These are phyloP conservation scores for Phialophora tarda DNA, from an alignment of 2,329 filamentous ascomycete species.

Conservation along the genomic window DNA sequence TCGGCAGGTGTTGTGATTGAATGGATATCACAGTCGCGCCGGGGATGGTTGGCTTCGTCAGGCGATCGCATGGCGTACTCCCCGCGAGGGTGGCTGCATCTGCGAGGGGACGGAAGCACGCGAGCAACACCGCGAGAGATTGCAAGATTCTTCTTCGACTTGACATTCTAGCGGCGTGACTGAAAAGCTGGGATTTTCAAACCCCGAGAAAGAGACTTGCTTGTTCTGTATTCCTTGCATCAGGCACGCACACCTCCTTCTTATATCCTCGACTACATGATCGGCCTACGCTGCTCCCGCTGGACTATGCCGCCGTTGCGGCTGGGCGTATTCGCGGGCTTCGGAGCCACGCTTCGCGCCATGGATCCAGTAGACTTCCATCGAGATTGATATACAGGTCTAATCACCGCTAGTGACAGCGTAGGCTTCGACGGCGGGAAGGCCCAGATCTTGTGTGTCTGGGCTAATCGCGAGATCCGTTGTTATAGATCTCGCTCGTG, in stretches of 20 bases:
- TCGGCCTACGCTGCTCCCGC: background rate
- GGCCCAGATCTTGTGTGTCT: background rate
- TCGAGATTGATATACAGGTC: background rate
- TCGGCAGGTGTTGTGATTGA: slow-evolving; percentile 10
- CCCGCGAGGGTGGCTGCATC: background rate
- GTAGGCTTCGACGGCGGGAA: background rate
- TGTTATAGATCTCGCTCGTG: slow-evolving; percentile 5
- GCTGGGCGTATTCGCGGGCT: background rate
- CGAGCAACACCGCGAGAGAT: background rate
- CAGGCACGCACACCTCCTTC: background rate
- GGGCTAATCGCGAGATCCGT: background rate
- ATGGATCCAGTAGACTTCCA: background rate
- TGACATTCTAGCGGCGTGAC: background rate
- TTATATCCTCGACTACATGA: background rate
- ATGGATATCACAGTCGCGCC: slow-evolving; percentile 12
- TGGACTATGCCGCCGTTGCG: background rate
- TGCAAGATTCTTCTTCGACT: slow-evolving; percentile 11
- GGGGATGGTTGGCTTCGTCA: slow-evolving; percentile 7
- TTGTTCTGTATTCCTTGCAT: background rate
- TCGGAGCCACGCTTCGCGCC: background rate
- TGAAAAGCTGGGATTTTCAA: background rate
- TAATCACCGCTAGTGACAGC: background rate
- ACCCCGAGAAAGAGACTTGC: background rate
- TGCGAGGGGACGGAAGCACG: background rate
- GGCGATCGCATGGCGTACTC: background rate